Base-by-base conservation (phyloP, 192 early-diverging fungal species). In the Coemansia sp. region DNA sequence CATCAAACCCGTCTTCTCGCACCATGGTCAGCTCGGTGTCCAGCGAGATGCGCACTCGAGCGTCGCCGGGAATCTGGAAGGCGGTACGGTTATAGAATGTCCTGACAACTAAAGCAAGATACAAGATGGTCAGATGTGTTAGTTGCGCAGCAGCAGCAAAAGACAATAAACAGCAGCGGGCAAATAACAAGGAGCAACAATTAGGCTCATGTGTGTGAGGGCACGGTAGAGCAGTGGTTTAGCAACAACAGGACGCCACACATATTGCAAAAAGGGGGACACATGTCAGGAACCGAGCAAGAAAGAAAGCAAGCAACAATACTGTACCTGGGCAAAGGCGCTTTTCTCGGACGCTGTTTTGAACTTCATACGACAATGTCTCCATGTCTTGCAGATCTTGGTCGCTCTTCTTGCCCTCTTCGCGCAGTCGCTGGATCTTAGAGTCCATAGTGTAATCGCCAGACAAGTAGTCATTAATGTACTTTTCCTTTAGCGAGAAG, bases 41-140 rank as follows among this genome's bases (percentile, higher is more conserved):
- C 4, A 99, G 85, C 21, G 95, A 95, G 23, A 99, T 91, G 46
- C 98, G 90, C 55, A 98, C 91, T 21, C 92, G 87, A 9, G 94
- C 88, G 84, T 99, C 96, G 23, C 93, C 96, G 6, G 98, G 98
- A 26, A 98, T 85, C 78, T 99, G 98, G 86, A 99, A 99, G 9
- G 98, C 96, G 13, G 95, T 97, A 64, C 98, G 91, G 80, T 97
- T 97, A 85, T 98, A 98, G 68, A 95, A 93, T 1, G 95, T 93
- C 53, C 97, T 88, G 69, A 97, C 78, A 5, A 93, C 86, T 82
- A 82, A 62, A 75, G 32, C 2, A 66, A 33, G 87, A 63, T 61
- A 55, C 64, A 13, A 14, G 23, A 28, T 19, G 61, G 35, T 28
- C 19, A 43, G 9, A 30, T 66, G 70, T 6, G 32, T n/a, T 67